phyloP scores from a whole-genome alignment of 2,329 filamentous ascomycete genomes.

The Pezicula rhizophila region DNA sequence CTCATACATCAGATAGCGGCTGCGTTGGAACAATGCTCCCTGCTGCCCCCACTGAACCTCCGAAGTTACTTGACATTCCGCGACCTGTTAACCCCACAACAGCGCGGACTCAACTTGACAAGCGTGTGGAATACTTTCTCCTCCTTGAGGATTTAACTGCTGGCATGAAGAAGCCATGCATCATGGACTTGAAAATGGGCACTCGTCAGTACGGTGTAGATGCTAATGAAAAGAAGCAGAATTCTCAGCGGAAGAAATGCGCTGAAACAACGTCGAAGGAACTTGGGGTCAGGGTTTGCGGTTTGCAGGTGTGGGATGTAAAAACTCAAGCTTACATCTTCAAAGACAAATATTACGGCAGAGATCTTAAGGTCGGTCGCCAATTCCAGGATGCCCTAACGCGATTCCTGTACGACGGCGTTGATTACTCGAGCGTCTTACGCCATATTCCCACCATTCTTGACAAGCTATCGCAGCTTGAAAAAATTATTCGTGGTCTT shows the following conservation, averaged over 20 bases:
- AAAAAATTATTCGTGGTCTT: conserved; percentile 73
- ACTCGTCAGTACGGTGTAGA: conserved; percentile 95
- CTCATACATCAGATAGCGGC: neutral
- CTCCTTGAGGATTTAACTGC: conserved; percentile 91
- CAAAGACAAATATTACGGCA: conserved; percentile 95
- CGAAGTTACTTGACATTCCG: conserved; percentile 32
- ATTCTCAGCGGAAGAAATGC: conserved; percentile 89
- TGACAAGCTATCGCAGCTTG: conserved; percentile 75
- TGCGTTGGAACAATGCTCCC: conserved; percentile 3
- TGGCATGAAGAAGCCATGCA: conserved; percentile 93
- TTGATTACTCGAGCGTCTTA: conserved; percentile 71
- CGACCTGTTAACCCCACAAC: conserved; percentile 72
- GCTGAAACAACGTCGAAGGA: conserved; percentile 85
- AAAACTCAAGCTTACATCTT: conserved; percentile 82
- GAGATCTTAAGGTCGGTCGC: conserved; percentile 75
- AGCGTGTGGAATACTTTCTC: conserved; percentile 84
- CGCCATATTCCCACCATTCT: conserved; percentile 85
- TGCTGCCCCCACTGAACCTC: conserved; percentile 5
- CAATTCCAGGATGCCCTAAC: conserved; percentile 88
- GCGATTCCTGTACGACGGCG: conserved; percentile 85
- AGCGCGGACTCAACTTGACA: conserved; percentile 56
- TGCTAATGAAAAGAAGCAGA: conserved; percentile 83
- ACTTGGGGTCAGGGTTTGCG: conserved; percentile 88
- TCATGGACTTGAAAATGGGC: conserved; percentile 98
- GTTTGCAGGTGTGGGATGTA: conserved; percentile 92